Conservation (phyloP, 176 grass and related monocot species). For the Hyparrhenia diplandra region DNA sequence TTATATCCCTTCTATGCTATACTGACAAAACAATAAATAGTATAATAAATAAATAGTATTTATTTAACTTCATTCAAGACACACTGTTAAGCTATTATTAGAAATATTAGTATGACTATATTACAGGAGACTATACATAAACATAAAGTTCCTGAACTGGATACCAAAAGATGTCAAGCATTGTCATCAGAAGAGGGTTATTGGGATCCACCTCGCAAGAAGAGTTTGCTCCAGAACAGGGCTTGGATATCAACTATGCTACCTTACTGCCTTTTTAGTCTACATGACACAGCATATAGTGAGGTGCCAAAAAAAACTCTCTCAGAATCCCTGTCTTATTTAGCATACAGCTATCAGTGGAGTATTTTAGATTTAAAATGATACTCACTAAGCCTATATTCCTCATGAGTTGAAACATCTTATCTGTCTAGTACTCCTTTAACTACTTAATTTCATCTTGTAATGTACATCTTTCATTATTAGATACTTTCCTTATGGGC, state of each 20-base stretch:
- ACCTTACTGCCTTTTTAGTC: slow-evolving; percentile 58
- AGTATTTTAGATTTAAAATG: not conserved
- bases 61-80: too few species aligned
- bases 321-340: not conserved
- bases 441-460: not conserved
- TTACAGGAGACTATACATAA: slow-evolving; percentile 76
- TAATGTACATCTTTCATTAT: not conserved
- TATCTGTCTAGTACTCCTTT: not conserved
- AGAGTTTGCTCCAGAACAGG: slow-evolving; percentile 62
- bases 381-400: not conserved
- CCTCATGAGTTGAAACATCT: not conserved
- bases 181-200: slow-evolving; percentile 22
- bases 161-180: slow-evolving; percentile 3
- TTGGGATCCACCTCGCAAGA: slow-evolving; percentile 19
- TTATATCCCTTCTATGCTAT: too few species aligned
- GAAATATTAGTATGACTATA: not conserved
- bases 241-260: slow-evolving; percentile 67
- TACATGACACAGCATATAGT: slow-evolving; percentile 75
- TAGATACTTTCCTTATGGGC: slow-evolving; percentile 81
- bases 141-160: slow-evolving; percentile 36
- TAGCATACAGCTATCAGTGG: not conserved
- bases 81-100: too few species aligned
- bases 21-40: too few species aligned
- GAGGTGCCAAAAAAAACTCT: slow-evolving; percentile 39
- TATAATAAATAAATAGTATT: too few species aligned